Conservation (phyloP, 2,329 filamentous ascomycete species). For the Phaeoacremonium minimum region DNA sequence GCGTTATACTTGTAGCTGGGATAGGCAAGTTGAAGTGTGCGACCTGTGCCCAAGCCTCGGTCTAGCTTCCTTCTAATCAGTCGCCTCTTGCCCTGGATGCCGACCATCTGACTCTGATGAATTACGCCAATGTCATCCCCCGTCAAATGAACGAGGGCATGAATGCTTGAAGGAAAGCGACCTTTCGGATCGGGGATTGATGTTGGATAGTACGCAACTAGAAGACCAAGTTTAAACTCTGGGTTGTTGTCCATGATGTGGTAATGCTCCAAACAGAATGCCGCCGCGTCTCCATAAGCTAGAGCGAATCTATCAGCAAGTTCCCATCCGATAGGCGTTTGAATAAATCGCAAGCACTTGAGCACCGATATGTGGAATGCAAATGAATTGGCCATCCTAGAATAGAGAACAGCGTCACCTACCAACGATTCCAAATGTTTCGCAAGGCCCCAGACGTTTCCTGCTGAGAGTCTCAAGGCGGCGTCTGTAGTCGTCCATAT, state of each 20-base stretch:
- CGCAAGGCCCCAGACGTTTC: slow-evolving; percentile 29
- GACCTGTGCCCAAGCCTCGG: slow-evolving; percentile 30
- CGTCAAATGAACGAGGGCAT: slow-evolving; percentile 33
- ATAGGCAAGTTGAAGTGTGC: slow-evolving; percentile 28
- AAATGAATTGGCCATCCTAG: too few species aligned
- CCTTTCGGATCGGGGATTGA: slow-evolving; percentile 36
- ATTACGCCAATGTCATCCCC: slow-evolving; percentile 34
- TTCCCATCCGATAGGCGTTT: too few species aligned
- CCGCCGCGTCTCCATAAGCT: slow-evolving; percentile 40
- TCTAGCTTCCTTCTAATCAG: slow-evolving; percentile 26
- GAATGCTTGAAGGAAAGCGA: slow-evolving; percentile 32
- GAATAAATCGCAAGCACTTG: too few species aligned
- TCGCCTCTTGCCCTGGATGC: slow-evolving; percentile 38
- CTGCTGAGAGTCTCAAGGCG: slow-evolving; percentile 27
- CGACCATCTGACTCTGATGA: slow-evolving; percentile 35
- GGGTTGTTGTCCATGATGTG: slow-evolving; percentile 39
- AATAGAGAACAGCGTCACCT: too few species aligned
- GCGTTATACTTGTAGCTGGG: slow-evolving; percentile 37
- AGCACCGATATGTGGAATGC: too few species aligned
- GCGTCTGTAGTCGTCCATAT: slow-evolving; percentile 24
- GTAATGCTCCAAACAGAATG: slow-evolving; percentile 37
- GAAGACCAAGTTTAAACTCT: slow-evolving; percentile 33
- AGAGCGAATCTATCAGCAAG: background rate
- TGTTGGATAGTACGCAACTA: slow-evolving; percentile 41
- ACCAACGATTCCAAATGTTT: slow-evolving; percentile 39